phyloP scores from a whole-genome alignment of 352 stramenopile genomes.

The Phytophthora foliorum region DNA sequence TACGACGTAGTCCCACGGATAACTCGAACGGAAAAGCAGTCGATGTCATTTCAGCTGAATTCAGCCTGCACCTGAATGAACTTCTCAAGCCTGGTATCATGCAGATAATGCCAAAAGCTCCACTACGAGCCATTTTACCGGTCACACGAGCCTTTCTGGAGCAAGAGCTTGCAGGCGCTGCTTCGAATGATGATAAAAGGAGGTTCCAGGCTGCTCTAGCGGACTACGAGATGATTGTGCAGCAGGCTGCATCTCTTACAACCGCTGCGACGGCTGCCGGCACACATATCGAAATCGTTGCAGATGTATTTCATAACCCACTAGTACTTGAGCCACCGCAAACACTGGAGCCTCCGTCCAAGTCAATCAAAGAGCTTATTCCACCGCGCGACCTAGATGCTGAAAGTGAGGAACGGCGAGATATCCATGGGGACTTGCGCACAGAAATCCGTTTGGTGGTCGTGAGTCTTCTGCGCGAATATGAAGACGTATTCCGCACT shows the following conservation, averaged over 20 bases:
- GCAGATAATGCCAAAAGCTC: conserved; percentile 11
- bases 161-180: conserved; percentile 58
- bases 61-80: conserved; percentile 48
- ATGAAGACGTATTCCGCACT: conserved; percentile 48
- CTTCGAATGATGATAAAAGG: conserved; percentile 82
- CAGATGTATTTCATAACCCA: conserved; percentile 45
- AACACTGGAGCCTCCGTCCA: conserved; percentile 29
- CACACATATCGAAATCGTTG: conserved; percentile 40
- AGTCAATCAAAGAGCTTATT: conserved; percentile 63
- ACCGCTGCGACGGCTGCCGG: conserved; percentile 26
- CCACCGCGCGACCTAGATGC: conserved; percentile 54
- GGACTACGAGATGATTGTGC: conserved; percentile 66
- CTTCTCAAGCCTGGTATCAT: conserved; percentile 48
- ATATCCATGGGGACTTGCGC: conserved; percentile 55
- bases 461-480: conserved; percentile 68
- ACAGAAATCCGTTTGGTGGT: conserved; percentile 73
- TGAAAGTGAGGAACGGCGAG: conserved; percentile 53
- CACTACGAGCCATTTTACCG: conserved; percentile 38
- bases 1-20: conserved; percentile 50
- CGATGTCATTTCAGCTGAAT: conserved; percentile 42
- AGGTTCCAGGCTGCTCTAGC: conserved; percentile 64
- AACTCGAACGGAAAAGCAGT: conserved; percentile 32
- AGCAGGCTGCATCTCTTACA: conserved; percentile 39
- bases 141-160: conserved; percentile 61
- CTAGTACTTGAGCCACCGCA: conserved; percentile 54